Evolutionary conservation across 768 basidiomycete species (phyloP), one percentile per base, ranked within the genome.

Genomic region (Daedalea quercina): DNA sequence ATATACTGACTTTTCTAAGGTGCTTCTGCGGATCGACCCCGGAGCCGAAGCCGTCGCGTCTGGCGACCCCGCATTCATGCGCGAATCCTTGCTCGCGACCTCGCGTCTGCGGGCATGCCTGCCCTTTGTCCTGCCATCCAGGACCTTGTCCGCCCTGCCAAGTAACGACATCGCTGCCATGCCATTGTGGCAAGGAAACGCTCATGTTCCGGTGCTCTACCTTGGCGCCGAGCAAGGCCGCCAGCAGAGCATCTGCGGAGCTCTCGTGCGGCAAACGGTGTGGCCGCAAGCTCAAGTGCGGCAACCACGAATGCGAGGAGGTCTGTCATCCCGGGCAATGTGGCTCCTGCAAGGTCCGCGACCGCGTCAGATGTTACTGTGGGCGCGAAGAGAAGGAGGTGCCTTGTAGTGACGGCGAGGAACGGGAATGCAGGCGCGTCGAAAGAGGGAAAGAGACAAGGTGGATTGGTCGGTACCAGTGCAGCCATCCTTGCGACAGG

Each of bases 121-220:
- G 94, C 65, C 81, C 93, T 0, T 65, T 93, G 13, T 73, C 75
- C 13, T 98, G 95, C 63, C 95, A 97, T 66, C 95, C 96, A 0
- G 96, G 95, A 0, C 96, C 95, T 0, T 99, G 96, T 69, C 94
- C 94, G 0, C 93, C 93, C 0, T 99, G 96, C 63, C 80, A 82
- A 56, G 78, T 95, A 11, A 89, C 87, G 4, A 81, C 87, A 0
- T 77, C 80, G 41, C 69, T 83, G n/a, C 71, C 76, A 1, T 99
- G 96, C 64, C 84, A 89, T 47, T 97, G 94, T 57, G 78, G 79
- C 44, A 77, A 80, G 54, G 75, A 79, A 31, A 67, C 71, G 1
- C 70, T 87, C 44, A 74, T 79, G 0, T 76, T 84, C 56, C 73
- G 80, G 3, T 87, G 87, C 65, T 80, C 81, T 3, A 67, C 71